phyloP scores from a whole-genome alignment of 192 early-diverging fungal genomes.

The Powellomyces hirtus region DNA sequence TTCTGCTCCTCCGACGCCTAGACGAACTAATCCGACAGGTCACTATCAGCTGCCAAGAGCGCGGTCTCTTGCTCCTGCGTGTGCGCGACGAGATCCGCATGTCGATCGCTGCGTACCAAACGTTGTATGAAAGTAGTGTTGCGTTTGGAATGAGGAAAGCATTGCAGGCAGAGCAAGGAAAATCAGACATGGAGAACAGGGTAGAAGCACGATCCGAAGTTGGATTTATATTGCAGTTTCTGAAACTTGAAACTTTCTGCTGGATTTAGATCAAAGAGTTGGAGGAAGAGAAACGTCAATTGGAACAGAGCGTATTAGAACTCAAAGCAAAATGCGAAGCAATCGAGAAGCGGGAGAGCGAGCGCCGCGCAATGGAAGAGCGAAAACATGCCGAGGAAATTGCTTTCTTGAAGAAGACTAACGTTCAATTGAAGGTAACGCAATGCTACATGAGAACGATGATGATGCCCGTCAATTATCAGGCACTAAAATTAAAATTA shows the following conservation, averaged over 20 bases:
- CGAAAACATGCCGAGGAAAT: slow-evolving; percentile 67
- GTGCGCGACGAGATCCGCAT: slow-evolving; percentile 67
- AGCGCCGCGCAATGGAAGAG: slow-evolving; percentile 63
- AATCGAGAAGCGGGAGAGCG: slow-evolving; percentile 62
- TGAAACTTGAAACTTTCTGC: not conserved
- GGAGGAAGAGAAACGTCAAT: slow-evolving; percentile 61
- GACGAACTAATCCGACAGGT: slow-evolving; percentile 69
- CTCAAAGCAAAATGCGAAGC: slow-evolving; percentile 66
- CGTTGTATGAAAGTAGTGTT: slow-evolving; percentile 58
- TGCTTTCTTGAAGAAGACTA: slow-evolving; percentile 66
- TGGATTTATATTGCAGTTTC: too few species aligned
- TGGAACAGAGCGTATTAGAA: slow-evolving; percentile 58
- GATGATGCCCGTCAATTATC: too few species aligned
- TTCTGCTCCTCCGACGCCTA: too few species aligned
- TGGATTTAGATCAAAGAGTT: slow-evolving; percentile 52
- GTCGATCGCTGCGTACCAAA: slow-evolving; percentile 67
- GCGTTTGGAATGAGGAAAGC: slow-evolving; percentile 69
- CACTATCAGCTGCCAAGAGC: slow-evolving; percentile 63
- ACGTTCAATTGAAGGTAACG: slow-evolving; percentile 62
- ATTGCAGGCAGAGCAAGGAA: slow-evolving; percentile 60
- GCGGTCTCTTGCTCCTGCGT: slow-evolving; percentile 57
- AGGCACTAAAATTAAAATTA: too few species aligned
- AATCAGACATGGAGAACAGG: slow-evolving; percentile 61
- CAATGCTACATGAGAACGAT: not conserved
- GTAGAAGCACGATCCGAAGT: slow-evolving; percentile 28